Percentiles rank a stretch among this genome's conserved stretches.
phyloP scores from a whole-genome alignment of 2,329 filamentous ascomycete species.

The Monosporascus sp. region DNA sequence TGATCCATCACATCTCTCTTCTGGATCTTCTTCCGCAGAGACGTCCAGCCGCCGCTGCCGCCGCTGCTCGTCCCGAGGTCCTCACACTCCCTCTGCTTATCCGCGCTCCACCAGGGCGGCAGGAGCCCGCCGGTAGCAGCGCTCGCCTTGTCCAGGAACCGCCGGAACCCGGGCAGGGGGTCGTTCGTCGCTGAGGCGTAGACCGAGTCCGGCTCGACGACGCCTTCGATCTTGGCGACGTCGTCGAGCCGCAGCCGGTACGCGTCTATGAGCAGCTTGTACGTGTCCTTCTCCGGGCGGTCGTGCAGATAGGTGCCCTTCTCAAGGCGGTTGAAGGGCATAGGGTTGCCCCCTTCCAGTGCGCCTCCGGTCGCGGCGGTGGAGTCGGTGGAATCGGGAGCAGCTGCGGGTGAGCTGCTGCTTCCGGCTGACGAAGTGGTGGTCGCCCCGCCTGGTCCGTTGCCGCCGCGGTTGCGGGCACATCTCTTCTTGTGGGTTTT shows the following conservation, averaged over 20 bases:
- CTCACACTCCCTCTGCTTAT: constrained; percentile 35
- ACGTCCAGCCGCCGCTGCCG: constrained; percentile 19
- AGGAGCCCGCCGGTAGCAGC: constrained; percentile 25
- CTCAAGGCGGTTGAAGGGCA: constrained; percentile 36
- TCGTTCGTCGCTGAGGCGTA: constrained; percentile 17
- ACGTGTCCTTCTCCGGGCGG: constrained; percentile 39
- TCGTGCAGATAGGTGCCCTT: constrained; percentile 37
- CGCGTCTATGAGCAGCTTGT: constrained; percentile 39
- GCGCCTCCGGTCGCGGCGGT: background rate
- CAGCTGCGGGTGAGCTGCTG: background rate
- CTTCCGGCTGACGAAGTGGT: too few species aligned
- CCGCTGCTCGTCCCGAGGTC: constrained; percentile 22
- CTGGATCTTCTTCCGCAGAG: constrained; percentile 20
- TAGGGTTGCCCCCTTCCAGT: constrained; percentile 23
- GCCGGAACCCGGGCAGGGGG: constrained; percentile 28
- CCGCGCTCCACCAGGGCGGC: constrained; percentile 39
- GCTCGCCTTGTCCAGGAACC: constrained; percentile 29
- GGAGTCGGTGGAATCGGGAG: constrained; percentile 6
- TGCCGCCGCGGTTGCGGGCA: constrained; percentile 16
- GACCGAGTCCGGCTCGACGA: constrained; percentile 22
- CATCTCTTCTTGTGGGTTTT: constrained; percentile 43
- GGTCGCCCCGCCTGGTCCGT: background rate
- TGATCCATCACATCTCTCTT: constrained; percentile 34
- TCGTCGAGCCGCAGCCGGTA: constrained; percentile 44
- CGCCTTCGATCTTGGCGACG: constrained; percentile 21